Percentiles rank a stretch among this genome's conserved stretches.
These are phyloP conservation scores for Alloascoidea hylecoeti DNA, from an alignment of 805 yeast genomes.

Conservation along the genomic window DNA sequence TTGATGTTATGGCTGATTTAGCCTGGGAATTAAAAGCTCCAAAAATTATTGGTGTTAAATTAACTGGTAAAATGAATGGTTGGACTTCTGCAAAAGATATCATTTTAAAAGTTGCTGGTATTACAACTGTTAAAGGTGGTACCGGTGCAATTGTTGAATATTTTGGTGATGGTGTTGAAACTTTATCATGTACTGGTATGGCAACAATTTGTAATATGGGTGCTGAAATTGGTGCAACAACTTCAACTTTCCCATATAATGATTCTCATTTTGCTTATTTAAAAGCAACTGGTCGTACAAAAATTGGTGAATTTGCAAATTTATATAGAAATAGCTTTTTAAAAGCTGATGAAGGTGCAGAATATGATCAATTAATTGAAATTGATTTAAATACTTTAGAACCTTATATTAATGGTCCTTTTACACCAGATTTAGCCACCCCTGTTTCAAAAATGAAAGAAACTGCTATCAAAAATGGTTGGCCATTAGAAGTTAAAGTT, in stretches of 20 bases:
- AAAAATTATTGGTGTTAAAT: conserved; percentile 85
- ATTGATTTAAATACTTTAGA: conserved; percentile 80
- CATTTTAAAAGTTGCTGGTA: conserved; percentile 85
- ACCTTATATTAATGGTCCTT: conserved; percentile 96
- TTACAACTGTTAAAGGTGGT: conserved; percentile 95
- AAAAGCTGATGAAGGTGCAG: conserved; percentile 83
- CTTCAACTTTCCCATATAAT: conserved; percentile 95
- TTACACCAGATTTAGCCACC: conserved; percentile 95
- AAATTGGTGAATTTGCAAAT: conserved; percentile 72
- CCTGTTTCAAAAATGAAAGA: conserved; percentile 81
- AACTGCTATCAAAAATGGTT: conserved; percentile 69
- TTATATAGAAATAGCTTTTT: conserved; percentile 54
- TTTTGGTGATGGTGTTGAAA: conserved; percentile 88
- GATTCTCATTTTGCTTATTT: conserved; percentile 79
- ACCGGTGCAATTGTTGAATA: conserved; percentile 94
- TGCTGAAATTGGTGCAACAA: conserved; percentile 98
- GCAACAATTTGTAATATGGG: conserved; percentile 99
- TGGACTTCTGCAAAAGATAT: conserved; percentile 98
- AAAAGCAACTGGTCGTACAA: conserved; percentile 72
- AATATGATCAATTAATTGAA: conserved; percentile 88
- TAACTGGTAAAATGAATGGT: conserved; percentile 83
- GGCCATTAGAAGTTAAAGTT: conserved; percentile 90
- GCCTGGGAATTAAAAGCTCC: conserved; percentile 99
- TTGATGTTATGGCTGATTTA: conserved; percentile 85
- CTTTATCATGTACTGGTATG: conserved; percentile 96